Percentiles rank a stretch among this genome's conserved stretches.
Evolutionary conservation across 192 early-diverging fungal species (phyloP).

Genomic region (Umbelopsis sp.): DNA sequence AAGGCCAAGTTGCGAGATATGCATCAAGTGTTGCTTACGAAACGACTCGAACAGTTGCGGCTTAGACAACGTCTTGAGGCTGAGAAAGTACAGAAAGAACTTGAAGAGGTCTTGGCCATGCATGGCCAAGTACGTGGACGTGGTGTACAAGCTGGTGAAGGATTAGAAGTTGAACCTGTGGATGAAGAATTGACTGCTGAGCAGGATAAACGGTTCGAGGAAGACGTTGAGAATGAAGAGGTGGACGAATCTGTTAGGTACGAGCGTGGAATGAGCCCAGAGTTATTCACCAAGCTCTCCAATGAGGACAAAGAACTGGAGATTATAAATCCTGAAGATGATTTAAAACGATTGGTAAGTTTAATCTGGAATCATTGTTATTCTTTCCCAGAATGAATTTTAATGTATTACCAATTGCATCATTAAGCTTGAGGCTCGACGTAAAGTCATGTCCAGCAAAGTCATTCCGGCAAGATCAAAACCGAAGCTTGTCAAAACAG

Average conservation of each 20-base stretch:
- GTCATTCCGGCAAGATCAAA: conserved; percentile 55
- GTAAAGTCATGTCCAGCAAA: conserved; percentile 53
- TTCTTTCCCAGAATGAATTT: neutral
- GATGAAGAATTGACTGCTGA: conserved; percentile 53
- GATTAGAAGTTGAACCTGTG: conserved; percentile 46
- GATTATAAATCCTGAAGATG: conserved; percentile 62
- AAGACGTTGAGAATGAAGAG: conserved; percentile 49
- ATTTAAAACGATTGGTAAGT: conserved; percentile 64
- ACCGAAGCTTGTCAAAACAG: conserved; percentile 17
- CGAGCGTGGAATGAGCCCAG: conserved; percentile 65
- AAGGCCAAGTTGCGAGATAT: conserved; percentile 77
- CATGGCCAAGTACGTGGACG: conserved; percentile 42
- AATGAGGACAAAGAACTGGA: conserved; percentile 58
- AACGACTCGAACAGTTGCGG: conserved; percentile 73
- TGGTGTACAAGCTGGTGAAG: conserved; percentile 42
- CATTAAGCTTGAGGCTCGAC: conserved; percentile 53
- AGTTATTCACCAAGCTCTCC: conserved; percentile 48
- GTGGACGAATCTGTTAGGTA: conserved; percentile 46
- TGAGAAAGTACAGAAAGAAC: conserved; percentile 54
- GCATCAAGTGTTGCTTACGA: conserved; percentile 76
- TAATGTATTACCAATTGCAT: conserved; percentile 8
- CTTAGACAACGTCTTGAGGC: conserved; percentile 58
- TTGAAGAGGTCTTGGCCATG: conserved; percentile 56
- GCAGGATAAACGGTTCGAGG: conserved; percentile 44
- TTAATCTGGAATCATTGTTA: neutral